phyloP scores from a whole-genome alignment of 2,329 filamentous ascomycete species.

The Leptosphaerulina australis region DNA sequence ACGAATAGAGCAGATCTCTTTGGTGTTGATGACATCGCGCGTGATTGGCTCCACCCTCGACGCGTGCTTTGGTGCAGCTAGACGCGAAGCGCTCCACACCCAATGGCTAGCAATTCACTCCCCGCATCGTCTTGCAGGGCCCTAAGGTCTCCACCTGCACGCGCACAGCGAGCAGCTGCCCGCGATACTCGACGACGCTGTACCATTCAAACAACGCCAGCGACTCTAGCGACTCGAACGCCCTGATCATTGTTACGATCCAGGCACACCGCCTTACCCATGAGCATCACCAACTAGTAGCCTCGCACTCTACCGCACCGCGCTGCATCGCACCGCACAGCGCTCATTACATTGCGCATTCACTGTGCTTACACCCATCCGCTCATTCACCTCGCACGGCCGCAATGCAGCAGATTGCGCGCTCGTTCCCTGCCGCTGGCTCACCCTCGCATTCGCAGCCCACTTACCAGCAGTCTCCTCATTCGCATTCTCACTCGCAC shows the following conservation, averaged over 20 bases:
- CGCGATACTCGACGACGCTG: neutral
- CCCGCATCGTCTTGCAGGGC: conserved; percentile 12
- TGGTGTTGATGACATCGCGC: neutral
- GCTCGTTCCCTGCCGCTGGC: conserved; percentile 32
- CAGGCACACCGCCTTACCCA: conserved; percentile 15
- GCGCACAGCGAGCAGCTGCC: neutral
- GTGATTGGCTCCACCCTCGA: conserved; percentile 26
- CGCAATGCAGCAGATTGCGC: conserved; percentile 41
- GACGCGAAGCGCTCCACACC: conserved; percentile 32
- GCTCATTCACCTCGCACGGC: conserved; percentile 6
- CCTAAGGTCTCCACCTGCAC: neutral
- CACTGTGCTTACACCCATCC: neutral
- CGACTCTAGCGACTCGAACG: neutral
- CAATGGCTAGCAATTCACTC: conserved; percentile 26
- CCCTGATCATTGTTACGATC: neutral
- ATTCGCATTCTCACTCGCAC: conserved; percentile 15
- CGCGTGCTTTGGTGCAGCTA: conserved; percentile 18
- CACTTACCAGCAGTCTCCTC: conserved; percentile 11
- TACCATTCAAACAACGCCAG: neutral
- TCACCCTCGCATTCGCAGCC: conserved; percentile 31
- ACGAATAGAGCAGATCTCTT: too few relatives aligned
- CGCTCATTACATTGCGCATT: neutral
- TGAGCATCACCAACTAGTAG: conserved; percentile 27
- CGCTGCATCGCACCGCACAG: neutral
- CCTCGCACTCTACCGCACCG: too few relatives aligned